These are phyloP conservation scores for Penstemon newberryi DNA, from an alignment of 257 asterid genomes.

Conservation along the genomic window DNA sequence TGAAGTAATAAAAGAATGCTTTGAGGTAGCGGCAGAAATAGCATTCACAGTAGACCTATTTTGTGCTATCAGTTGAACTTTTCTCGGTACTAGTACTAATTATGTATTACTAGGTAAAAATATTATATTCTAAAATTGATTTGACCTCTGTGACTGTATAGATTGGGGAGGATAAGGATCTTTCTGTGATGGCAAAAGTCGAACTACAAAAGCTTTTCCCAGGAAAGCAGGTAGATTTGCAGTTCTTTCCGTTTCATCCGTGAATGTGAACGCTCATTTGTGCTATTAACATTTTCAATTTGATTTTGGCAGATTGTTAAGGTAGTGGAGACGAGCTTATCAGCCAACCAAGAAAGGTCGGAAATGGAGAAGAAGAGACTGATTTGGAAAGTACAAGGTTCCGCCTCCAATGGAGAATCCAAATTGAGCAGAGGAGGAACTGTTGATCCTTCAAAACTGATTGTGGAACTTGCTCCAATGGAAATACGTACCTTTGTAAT, in stretches of 20 bases:
- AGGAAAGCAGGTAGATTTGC: slow-evolving; percentile 38
- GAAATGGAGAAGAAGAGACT: slow-evolving; percentile 59
- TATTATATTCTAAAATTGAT: not conserved
- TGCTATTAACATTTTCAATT: not conserved
- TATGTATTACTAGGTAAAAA: not conserved
- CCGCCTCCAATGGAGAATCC: slow-evolving; percentile 6
- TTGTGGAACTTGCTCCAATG: slow-evolving; percentile 73
- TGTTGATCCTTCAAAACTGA: slow-evolving; percentile 50
- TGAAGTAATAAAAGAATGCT: not conserved
- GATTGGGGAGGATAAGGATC: slow-evolving; percentile 57
- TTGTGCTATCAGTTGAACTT: not conserved
- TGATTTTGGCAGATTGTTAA: slow-evolving; percentile 28
- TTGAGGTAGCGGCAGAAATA: slow-evolving; percentile 18
- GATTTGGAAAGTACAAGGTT: slow-evolving; percentile 47
- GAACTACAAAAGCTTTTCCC: slow-evolving; percentile 55
- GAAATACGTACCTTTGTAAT: slow-evolving; percentile 65
- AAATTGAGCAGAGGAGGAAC: slow-evolving; percentile 49
- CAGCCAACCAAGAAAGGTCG: slow-evolving; percentile 57
- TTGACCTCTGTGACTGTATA: slow-evolving; percentile 19
- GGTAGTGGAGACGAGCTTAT: slow-evolving; percentile 50
- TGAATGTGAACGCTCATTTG: not conserved
- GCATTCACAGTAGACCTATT: not conserved
- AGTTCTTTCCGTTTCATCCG: too few species aligned
- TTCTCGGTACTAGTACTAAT: not conserved
- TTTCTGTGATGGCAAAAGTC: slow-evolving; percentile 43